Percentiles rank a stretch among this genome's conserved stretches.
Conservation (phyloP, 78 protist genomes). For the Bodo saltans region DNA sequence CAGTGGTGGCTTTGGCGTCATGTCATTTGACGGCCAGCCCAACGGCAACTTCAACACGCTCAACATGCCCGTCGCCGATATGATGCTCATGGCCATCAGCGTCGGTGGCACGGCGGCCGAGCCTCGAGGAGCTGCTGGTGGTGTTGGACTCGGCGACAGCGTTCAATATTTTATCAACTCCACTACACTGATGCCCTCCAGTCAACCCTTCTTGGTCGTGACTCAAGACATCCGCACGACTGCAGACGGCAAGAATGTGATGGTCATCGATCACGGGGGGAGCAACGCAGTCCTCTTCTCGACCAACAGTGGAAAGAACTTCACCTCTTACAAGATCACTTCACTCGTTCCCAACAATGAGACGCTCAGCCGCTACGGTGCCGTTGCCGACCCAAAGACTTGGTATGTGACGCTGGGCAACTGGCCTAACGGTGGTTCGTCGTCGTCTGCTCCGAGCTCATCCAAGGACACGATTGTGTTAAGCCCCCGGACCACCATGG, state of each 20-base stretch:
- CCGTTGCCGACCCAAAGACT: not conserved
- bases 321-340: not conserved
- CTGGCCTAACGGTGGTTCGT: not conserved
- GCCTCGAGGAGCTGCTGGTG: constrained; percentile 3
- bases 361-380: constrained; percentile 23
- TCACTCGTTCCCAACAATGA: not conserved
- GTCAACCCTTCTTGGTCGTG: not conserved
- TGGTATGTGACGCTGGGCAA: constrained; percentile 13
- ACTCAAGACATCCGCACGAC: constrained; percentile 4
- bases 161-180: not conserved
- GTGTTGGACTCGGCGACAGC: constrained; percentile 14
- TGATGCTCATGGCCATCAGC: not conserved
- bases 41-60: not conserved
- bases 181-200: not conserved
- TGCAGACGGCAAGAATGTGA: not conserved
- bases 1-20: not conserved
- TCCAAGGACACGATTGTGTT: no score
- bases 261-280: not conserved
- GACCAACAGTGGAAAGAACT: not conserved
- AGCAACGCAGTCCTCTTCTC: not conserved
- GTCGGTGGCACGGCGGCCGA: not conserved
- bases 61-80: not conserved
- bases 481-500: no score
- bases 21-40: not conserved
- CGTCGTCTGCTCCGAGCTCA: not conserved